phyloP scores from a whole-genome alignment of 805 yeast species.

The Brettanomyces anomalus region DNA sequence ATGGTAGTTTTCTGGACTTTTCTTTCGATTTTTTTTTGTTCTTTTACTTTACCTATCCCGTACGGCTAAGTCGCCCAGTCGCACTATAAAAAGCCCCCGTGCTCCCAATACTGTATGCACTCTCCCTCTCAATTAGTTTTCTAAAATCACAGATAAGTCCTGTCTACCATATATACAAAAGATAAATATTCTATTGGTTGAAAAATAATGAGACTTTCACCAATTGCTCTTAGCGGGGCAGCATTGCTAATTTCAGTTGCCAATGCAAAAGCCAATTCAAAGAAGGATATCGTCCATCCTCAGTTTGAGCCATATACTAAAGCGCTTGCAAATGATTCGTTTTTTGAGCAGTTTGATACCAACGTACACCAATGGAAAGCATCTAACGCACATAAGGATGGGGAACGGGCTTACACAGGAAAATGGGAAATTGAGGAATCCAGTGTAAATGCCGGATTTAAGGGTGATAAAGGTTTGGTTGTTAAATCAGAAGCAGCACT shows the following conservation, averaged over 20 bases:
- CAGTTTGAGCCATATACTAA: slow-evolving; percentile 30
- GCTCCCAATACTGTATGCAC: no score
- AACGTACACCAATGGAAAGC: slow-evolving; percentile 44
- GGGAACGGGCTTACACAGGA: slow-evolving; percentile 56
- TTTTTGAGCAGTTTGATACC: slow-evolving; percentile 57
- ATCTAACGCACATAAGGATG: slow-evolving; percentile 47
- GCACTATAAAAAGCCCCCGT: no score
- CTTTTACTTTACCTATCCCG: neutral
- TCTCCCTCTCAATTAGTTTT: no score
- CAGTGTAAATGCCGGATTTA: slow-evolving; percentile 45
- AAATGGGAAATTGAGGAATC: slow-evolving; percentile 70
- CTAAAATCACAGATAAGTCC: no score
- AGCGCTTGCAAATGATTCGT: slow-evolving; percentile 32
- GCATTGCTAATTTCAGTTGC: slow-evolving; percentile 6
- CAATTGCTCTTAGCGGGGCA: slow-evolving; percentile 9
- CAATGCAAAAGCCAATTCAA: slow-evolving; percentile 4
- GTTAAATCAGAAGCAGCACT: slow-evolving; percentile 68
- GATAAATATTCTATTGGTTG: neutral
- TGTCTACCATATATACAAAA: no score
- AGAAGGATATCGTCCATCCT: slow-evolving; percentile 20
- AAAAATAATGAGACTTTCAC: slow-evolving; percentile 7
- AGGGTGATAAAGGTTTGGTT: slow-evolving; percentile 67
- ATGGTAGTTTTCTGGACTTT: neutral
- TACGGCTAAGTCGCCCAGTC: no score
- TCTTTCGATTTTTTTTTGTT: no score